Evolutionary conservation across 2,329 filamentous ascomycete species (phyloP).

Genomic region (Diplodia scrobiculata): DNA sequence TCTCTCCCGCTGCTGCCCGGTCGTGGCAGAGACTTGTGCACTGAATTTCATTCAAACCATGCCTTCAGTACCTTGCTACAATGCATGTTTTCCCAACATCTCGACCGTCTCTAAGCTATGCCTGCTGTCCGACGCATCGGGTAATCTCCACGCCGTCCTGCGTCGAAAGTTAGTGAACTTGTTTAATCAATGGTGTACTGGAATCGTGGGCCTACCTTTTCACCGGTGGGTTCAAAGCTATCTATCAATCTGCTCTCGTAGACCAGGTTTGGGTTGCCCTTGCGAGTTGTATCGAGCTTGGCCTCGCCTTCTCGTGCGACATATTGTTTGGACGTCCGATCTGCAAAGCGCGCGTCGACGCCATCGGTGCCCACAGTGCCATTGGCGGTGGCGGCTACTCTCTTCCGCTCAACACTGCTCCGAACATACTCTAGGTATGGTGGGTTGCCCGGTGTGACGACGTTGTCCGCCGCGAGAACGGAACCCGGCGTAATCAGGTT

Average conservation of each 20-base stretch:
- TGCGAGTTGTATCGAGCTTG: conserved; percentile 45
- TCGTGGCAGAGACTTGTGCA: not conserved
- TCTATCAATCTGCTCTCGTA: conserved; percentile 66
- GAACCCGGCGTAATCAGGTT: conserved; percentile 64
- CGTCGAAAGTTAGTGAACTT: conserved; percentile 26
- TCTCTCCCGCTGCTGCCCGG: not conserved
- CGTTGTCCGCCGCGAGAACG: conserved; percentile 69
- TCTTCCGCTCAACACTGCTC: conserved; percentile 64
- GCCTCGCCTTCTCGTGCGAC: conserved; percentile 52
- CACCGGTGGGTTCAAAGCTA: conserved; percentile 69
- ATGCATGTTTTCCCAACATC: not conserved
- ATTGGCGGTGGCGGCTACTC: conserved; percentile 44
- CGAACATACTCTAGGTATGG: conserved; percentile 71
- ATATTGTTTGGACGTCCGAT: conserved; percentile 54
- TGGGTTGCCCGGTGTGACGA: conserved; percentile 71
- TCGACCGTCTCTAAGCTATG: not conserved
- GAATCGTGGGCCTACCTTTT: conserved; percentile 55
- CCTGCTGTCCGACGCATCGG: conserved; percentile 53
- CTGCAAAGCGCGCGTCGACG: conserved; percentile 47
- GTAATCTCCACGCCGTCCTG: conserved; percentile 70
- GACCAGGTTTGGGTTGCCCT: conserved; percentile 65
- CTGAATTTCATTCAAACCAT: too few species aligned
- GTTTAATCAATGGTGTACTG: not conserved
- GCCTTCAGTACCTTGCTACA: not conserved
- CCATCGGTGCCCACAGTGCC: conserved; percentile 35